Conservation (phyloP, 176 grass and related monocot genomes). For the Panicum miliaceum region DNA sequence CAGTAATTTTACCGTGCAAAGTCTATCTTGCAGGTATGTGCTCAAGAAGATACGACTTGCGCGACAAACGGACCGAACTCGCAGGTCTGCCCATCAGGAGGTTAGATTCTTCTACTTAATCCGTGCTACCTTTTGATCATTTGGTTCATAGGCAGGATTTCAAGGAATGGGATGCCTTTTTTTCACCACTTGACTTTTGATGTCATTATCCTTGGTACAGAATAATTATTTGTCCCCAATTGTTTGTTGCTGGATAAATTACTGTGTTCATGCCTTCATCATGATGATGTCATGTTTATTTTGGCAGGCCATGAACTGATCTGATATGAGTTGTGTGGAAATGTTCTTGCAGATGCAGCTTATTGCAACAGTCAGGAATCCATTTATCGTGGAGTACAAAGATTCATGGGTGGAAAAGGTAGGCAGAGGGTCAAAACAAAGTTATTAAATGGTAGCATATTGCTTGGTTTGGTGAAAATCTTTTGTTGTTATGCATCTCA, state of each 20-base stretch:
- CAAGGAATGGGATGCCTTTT: background rate
- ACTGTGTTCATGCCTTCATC: background rate
- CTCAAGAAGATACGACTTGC: slow-evolving; percentile 97
- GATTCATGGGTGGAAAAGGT: slow-evolving; percentile 99
- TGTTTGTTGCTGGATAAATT: background rate
- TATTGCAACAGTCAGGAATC: slow-evolving; percentile 89
- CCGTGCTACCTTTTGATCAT: slow-evolving; percentile 9
- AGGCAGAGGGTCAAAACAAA: background rate
- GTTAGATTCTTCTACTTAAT: slow-evolving; percentile 45
- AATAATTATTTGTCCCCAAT: background rate
- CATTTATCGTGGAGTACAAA: slow-evolving; percentile 97
- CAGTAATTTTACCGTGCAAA: slow-evolving; percentile 25
- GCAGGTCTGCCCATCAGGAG: slow-evolving; percentile 92
- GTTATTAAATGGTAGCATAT: background rate
- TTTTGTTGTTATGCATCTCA: slow-evolving; percentile 31
- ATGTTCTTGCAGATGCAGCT: slow-evolving; percentile 84
- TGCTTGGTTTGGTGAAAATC: background rate
- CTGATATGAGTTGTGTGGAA: slow-evolving; percentile 12
- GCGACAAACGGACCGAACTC: slow-evolving; percentile 76
- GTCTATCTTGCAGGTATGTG: slow-evolving; percentile 69
- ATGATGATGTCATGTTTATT: slow-evolving; percentile 21
- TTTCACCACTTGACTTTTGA: background rate
- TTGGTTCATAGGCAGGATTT: slow-evolving; percentile 24
- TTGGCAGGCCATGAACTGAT: slow-evolving; percentile 30
- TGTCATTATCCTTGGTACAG: slow-evolving; percentile 4